A percentile compares a stretch with the other conserved stretches of the same genome.
phyloP scores from a whole-genome alignment of 169 alveolate species.

The Theileria luwenshuni region DNA sequence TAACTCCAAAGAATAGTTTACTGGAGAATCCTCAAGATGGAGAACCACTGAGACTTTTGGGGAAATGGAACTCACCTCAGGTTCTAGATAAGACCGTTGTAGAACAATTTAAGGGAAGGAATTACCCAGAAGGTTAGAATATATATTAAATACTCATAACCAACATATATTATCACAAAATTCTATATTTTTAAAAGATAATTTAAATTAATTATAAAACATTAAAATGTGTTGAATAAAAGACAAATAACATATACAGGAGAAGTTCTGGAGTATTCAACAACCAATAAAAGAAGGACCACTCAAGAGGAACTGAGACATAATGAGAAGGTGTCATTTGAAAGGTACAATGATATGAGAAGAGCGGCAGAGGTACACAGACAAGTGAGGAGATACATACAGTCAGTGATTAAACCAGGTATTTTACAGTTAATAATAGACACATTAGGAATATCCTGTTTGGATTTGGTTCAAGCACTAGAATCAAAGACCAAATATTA shows the following conservation, averaged over 20 bases:
- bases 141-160: neutral
- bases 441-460: slow-evolving; percentile 87
- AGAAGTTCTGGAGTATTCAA: slow-evolving; percentile 84
- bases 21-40: slow-evolving; percentile 33
- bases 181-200: slow-evolving; percentile 1
- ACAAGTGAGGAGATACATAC: slow-evolving; percentile 96
- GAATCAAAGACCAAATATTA: slow-evolving; percentile 95
- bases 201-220: neutral
- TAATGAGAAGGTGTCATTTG: slow-evolving; percentile 84
- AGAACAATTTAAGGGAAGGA: slow-evolving; percentile 50
- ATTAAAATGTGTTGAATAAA: neutral
- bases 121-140: slow-evolving; percentile 46
- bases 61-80: slow-evolving; percentile 48
- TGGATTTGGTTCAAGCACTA: slow-evolving; percentile 93
- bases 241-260: slow-evolving; percentile 70
- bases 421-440: neutral
- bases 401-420: slow-evolving; percentile 91
- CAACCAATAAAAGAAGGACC: slow-evolving; percentile 83
- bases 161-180: neutral
- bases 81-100: slow-evolving; percentile 44
- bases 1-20: slow-evolving; percentile 35
- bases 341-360: slow-evolving; percentile 90
- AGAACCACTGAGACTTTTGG: slow-evolving; percentile 51
- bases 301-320: slow-evolving; percentile 88
- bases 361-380: slow-evolving; percentile 99